Base-by-base conservation (phyloP, 2,329 filamentous ascomycete species). In the Ophiocordyceps unilateralis region DNA sequence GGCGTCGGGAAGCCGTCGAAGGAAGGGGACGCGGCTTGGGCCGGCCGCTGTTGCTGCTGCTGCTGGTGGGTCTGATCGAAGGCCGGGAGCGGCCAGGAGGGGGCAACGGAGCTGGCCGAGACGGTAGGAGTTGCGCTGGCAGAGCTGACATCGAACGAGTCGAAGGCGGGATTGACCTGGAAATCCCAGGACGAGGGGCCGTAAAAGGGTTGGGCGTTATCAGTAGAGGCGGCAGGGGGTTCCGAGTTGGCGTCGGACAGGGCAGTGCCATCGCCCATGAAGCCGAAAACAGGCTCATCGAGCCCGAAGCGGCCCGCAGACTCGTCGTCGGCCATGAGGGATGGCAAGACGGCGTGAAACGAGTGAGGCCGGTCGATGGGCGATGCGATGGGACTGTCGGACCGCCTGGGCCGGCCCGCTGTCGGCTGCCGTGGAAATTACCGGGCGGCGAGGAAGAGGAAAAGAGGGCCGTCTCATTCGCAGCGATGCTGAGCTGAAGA, bases 101-200 rank as follows among this genome's bases (percentile, higher is more conserved):
- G 49, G 39, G 57, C 49, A 44, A 58, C 51, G 47, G 59, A 60
- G 47, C 53, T 49, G 44, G 59, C 48, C 45, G 54, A 53, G 45
- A 54, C 42, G 46, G 59, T 48, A 50, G 62, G 53, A 53, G 59
- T 49, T 46, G 55, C 58, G 53, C 50, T 58, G 53, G 52, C 59
- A 50, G 45, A 42, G 54, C 51, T 59, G 49, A 57, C 53, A 57
- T 64, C 60, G 57, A 63, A 68, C 43, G 62, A 58, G 50, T 67
- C 64, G 58, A 67, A 69, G 39, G 67, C 65, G 47, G 68, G 64
- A 12, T 63, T 63, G 53, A 64, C 63, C 46, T 65, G 64, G 49
- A 70, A 71, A 48, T 59, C 54, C 70, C 70, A 74, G 56, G 56
- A 55, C 43, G 64, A 41, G 30, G 50, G 45, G 41, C 43, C 47